Conservation (phyloP, 345 rosid genomes). For the Bruguiera gymnorhiza region DNA sequence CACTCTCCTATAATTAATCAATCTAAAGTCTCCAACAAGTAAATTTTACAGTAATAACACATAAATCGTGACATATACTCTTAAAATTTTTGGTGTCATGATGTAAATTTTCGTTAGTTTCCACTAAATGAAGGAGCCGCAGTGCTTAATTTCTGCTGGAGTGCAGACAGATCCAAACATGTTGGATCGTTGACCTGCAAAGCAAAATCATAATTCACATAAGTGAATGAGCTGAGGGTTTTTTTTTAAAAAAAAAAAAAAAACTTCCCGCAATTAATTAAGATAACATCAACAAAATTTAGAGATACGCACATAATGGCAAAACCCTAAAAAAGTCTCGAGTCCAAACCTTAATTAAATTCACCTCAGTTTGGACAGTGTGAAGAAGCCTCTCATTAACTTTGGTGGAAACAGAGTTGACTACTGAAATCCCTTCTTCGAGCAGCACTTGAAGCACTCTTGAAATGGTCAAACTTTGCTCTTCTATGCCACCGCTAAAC, state of each 20-base stretch:
- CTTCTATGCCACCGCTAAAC: constrained; percentile 30
- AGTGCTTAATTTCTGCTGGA: constrained; percentile 35
- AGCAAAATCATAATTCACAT: constrained; percentile 8
- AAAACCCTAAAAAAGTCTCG: background rate
- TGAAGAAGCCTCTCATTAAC: constrained; percentile 43
- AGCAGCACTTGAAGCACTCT: constrained; percentile 40
- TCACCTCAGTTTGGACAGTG: constrained; percentile 58
- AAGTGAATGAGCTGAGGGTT: background rate
- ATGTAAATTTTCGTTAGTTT: background rate
- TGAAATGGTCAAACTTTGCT: constrained; percentile 41
- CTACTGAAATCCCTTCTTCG: constrained; percentile 48
- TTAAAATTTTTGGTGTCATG: background rate
- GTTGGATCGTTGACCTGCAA: constrained; percentile 46
- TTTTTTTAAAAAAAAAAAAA: background rate
- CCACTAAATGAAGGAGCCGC: background rate
- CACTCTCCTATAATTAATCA: no score
- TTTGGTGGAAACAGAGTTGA: constrained; percentile 47
- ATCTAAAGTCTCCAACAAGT: no score
- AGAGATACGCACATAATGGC: background rate
- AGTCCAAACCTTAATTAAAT: background rate
- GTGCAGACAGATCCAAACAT: constrained; percentile 22
- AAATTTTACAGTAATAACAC: no score
- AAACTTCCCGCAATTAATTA: no score
- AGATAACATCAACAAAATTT: background rate
- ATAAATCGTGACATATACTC: background rate